Evolutionary conservation across 768 basidiomycete species (phyloP), one percentile per base, ranked within the genome.

Genomic region (Suillus spraguei): DNA sequence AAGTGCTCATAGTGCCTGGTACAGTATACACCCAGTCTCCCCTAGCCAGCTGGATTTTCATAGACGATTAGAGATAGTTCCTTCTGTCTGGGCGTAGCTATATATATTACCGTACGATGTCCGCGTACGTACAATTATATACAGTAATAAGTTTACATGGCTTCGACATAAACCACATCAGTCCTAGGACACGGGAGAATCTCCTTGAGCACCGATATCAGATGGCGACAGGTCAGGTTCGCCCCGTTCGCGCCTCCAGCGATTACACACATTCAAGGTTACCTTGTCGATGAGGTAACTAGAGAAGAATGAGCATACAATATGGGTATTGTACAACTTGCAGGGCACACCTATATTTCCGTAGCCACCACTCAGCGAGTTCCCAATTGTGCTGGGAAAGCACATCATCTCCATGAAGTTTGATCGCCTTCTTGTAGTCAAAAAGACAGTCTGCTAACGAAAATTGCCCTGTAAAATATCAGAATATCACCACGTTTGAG

Each of bases 341-440:
- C 32, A 46, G 33, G 33, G 22, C 67, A 59, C 56, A 94, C 95
- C 88, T 87, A 67, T 92, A 96, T 76, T 91, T 86, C 62, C 86
- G 83, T 52, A 97, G 80, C 87, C 94, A 97, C 60, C 82, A 80
- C 70, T 95, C 94, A 17, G 83, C 81, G 46, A 97, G 82, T 76
- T 98, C 96, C 94, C 95, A 97, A 69, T 93, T 95, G 49, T 78
- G 80, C 68, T 97, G 93, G 4, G 89, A 88, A n/a, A 97, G 81
- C 24, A 95, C 91, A 69, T 98, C 95, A 67, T 97, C 92, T 14
- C 94, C 94, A 64, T 97, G 95, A 50, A 96, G 83, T 3, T 84
- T 89, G 14, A 92, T 82, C 4, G 85, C 84, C 32, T 74, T 78
- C 38, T 90, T 81, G 66, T 92, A 89, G 64, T 92, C 89, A 64